Evolutionary conservation across 2,329 filamentous ascomycete species (phyloP), one percentile per base, ranked within the genome.

Genomic region (Cryphonectria radicalis): DNA sequence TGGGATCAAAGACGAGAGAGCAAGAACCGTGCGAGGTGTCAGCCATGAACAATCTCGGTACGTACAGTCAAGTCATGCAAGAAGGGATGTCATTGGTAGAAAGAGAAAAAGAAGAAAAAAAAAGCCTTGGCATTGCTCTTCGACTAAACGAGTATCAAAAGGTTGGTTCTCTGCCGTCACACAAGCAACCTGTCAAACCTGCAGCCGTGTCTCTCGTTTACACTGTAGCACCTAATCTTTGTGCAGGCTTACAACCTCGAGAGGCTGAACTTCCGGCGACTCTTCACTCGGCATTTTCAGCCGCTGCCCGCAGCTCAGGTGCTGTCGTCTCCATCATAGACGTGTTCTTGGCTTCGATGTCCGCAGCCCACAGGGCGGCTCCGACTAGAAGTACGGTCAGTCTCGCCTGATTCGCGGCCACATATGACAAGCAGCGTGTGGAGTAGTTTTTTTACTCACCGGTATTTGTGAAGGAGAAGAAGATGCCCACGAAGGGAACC

Each of bases 311-410:
- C 60, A 88, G 78, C 19, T 77, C 80, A 1, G 86, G 86, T n/a
- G 86, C 86, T 19, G 86, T 88, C 72, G 83, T 81, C 67, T 82
- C 78, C 13, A 83, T 82, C 84, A 88, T 87, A 57, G 81, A 79
- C 13, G 81, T 84, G 70, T 84, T 82, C 75, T 85, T 85, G 40
- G 81, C 79, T 80, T 97, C 94, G 71, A 97, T 88, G 80, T 97
- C 94, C 25, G 93, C 93, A 57, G 95, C 95, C 94, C 94, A 98
- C n/a, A 98, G 83, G 10, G 95, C 95, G 68, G 95, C 95, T 10
- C 94, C 95, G 71, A 97, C 94, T 90, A 10, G 53, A 68, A 60
- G 69, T 43, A 68, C 55, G 14, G 66, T 68, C 17, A 68, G 59
- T 63, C 25, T 53, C 28, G 22, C 22, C 43, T n/a, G 28, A 25